Percentiles rank a stretch among this genome's conserved stretches.
Conservation (phyloP, 257 asterid species). For the Solanum medicagineum region DNA sequence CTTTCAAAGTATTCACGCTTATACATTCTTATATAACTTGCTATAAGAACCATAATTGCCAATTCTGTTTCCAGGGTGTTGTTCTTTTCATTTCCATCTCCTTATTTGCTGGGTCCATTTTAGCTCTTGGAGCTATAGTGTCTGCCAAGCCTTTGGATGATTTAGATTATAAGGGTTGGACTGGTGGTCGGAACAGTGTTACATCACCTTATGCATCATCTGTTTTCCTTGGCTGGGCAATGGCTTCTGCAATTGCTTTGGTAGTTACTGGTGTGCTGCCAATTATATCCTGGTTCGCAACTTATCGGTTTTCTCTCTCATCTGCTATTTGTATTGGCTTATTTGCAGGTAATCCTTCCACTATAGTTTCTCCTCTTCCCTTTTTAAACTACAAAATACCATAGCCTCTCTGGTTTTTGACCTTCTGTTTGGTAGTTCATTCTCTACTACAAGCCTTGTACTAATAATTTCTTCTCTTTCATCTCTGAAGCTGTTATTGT, state of each 20-base stretch:
- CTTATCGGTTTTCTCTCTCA: slow-evolving; percentile 83
- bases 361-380: background rate
- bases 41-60: background rate
- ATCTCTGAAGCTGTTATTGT: slow-evolving; percentile 66
- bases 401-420: background rate
- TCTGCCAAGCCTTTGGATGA: slow-evolving; percentile 96
- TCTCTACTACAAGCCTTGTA: background rate
- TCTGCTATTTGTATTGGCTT: slow-evolving; percentile 80
- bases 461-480: slow-evolving; percentile 10
- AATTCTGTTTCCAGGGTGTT: slow-evolving; percentile 41
- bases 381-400: background rate
- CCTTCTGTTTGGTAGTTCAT: slow-evolving; percentile 3
- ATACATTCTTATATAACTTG: background rate
- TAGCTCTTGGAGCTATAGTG: slow-evolving; percentile 89
- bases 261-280: slow-evolving; percentile 84
- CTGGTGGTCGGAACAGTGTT: slow-evolving; percentile 47
- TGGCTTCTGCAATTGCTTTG: slow-evolving; percentile 83
- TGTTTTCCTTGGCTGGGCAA: slow-evolving; percentile 88
- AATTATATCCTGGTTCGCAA: slow-evolving; percentile 92
- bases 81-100: slow-evolving; percentile 62
- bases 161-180: slow-evolving; percentile 68
- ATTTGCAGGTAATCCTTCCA: slow-evolving; percentile 59
- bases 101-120: slow-evolving; percentile 73
- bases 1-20: background rate
- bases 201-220: slow-evolving; percentile 94